Evolutionary conservation across 306 rosid genomes (phyloP), one percentile per base, ranked within the genome.

Genomic region (Delonix regia): DNA sequence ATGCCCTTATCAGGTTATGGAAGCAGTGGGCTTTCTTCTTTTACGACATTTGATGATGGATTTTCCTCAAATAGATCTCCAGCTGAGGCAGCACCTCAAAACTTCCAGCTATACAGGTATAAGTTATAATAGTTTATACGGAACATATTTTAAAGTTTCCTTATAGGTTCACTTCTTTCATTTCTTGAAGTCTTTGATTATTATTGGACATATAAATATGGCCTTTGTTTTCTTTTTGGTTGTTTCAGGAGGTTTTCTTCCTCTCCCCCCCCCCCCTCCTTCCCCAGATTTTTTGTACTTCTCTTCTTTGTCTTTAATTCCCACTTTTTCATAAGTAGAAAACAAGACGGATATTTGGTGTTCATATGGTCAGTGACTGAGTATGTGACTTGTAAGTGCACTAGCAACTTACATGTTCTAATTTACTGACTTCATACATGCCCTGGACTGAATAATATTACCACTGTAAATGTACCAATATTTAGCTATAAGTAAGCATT

Each of bases 1-100:
- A 92, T 96, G 99, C 99, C 99, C 81, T 87, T 93, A 69, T 96
- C 99, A 71, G 98, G 99, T 63, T 93, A 91, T 73, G 97, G 94
- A 78, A 85, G 90, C 80, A 85, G 92, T 55, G 97, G 98, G 38
- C 86, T 88, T 85, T 95, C 99, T 83, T 93, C 99, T 59, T 96
- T 96, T 87, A 79, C 96, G 66, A 87, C 98, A 74, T 91, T 76
- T 14, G 97, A 96, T 60, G 97, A 93, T 86, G 97, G 98, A 42
- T 87, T 90, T 80, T 86, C 94, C 82, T 88, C 97, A 60, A 61
- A 87, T 28, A 90, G 84, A 85, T 84, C 98, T 84, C 81, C 96
- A 44, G 76, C 93, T 34, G 96, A 90, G 83, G 98, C 93, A 11
- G 84, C 97, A 69, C 85, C 97, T 34, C 97, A 88, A 39, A 96